These are phyloP conservation scores for Ceriops decandra DNA, from an alignment of 345 rosid species.

Conservation along the genomic window DNA sequence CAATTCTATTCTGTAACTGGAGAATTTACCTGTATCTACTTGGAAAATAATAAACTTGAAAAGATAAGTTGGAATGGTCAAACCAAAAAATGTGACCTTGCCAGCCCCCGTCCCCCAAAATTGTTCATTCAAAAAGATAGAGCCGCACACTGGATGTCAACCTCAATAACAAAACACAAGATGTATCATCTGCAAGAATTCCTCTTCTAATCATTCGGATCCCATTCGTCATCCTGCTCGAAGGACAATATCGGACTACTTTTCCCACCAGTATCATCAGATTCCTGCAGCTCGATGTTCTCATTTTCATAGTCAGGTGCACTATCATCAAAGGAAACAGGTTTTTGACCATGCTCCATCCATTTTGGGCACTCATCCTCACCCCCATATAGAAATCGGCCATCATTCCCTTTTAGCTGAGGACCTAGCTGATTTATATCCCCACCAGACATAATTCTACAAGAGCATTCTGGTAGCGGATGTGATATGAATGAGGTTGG, in stretches of 20 bases:
- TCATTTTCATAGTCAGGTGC: conserved; percentile 65
- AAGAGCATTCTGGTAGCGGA: conserved; percentile 96
- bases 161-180: conserved; percentile 14
- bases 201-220: conserved; percentile 72
- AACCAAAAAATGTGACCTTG: conserved; percentile 28
- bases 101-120: conserved; percentile 23
- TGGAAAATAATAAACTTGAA: conserved; percentile 41
- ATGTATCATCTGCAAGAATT: conserved; percentile 13
- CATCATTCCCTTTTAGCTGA: conserved; percentile 33
- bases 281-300: conserved; percentile 48
- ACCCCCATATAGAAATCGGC: conserved; percentile 56
- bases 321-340: conserved; percentile 25
- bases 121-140: conserved; percentile 28
- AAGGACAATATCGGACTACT: conserved; percentile 43
- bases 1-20: conserved; percentile 26
- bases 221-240: conserved; percentile 92
- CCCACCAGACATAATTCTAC: conserved; percentile 55
- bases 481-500: conserved; percentile 71
- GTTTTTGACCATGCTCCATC: conserved; percentile 47
- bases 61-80: conserved; percentile 25
- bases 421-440: conserved; percentile 18
- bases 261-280: conserved; percentile 39
- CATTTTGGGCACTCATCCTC: conserved; percentile 91
- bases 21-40: conserved; percentile 27
- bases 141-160: conserved; percentile 25